A percentile compares a stretch with the other conserved stretches of the same genome.
Conservation (phyloP, 768 basidiomycete genomes). For the Tylopilus subfusipes region DNA sequence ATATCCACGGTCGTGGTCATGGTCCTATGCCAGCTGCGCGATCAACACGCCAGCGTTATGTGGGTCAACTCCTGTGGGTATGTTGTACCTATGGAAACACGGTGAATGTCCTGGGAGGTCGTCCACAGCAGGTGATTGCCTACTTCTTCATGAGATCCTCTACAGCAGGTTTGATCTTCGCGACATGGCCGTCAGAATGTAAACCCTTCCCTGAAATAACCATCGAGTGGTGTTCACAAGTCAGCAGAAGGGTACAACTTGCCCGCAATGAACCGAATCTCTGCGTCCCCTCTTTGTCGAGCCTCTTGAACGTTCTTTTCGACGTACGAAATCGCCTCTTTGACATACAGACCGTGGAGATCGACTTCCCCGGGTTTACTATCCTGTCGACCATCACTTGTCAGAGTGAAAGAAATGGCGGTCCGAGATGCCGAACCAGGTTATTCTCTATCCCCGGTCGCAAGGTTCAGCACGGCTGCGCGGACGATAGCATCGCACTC, state of each 20-base stretch:
- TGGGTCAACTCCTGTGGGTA: constrained; percentile 74
- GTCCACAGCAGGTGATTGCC: constrained; percentile 14
- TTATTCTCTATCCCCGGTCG: constrained; percentile 60
- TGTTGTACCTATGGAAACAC: constrained; percentile 51
- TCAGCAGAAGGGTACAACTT: constrained; percentile 26
- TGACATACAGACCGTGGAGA: constrained; percentile 90
- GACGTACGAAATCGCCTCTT: constrained; percentile 77
- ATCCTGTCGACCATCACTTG: constrained; percentile 39
- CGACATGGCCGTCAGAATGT: constrained; percentile 70
- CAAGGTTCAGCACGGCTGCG: not conserved
- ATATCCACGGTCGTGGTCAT: not conserved
- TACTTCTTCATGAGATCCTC: constrained; percentile 83
- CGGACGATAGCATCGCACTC: constrained; percentile 36
- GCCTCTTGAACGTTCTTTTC: constrained; percentile 71
- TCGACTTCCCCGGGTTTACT: constrained; percentile 75
- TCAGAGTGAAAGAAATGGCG: not conserved
- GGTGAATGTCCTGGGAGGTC: not conserved
- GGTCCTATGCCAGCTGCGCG: constrained; percentile 44
- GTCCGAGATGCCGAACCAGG: constrained; percentile 38
- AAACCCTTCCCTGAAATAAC: constrained; percentile 68
- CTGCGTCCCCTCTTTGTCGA: constrained; percentile 54
- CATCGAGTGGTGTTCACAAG: not conserved
- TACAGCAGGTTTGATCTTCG: constrained; percentile 91
- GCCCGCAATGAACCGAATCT: constrained; percentile 85
- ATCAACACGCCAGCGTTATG: constrained; percentile 81